A percentile compares a stretch with the other conserved stretches of the same genome.
phyloP scores from a whole-genome alignment of 306 rosid species.

The Glycyrrhiza uralensis region DNA sequence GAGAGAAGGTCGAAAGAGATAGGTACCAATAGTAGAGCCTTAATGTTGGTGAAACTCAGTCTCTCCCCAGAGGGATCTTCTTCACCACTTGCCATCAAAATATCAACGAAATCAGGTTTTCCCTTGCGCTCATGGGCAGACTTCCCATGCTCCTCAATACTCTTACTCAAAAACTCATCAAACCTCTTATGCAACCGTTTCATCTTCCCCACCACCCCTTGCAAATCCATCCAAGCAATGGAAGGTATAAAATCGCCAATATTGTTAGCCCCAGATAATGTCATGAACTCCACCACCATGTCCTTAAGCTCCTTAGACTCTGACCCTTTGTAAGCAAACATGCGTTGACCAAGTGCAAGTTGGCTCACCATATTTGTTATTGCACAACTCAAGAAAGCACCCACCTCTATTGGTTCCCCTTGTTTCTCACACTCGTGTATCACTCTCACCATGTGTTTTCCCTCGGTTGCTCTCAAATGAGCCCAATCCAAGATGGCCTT shows the following conservation, averaged over 20 bases:
- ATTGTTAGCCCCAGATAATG: conserved; percentile 26
- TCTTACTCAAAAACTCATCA: conserved; percentile 20
- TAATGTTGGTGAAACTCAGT: conserved; percentile 24
- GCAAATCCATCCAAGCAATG: conserved; percentile 35
- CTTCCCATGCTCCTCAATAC: conserved; percentile 27
- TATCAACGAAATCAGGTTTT: conserved; percentile 30
- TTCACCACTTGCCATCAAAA: conserved; percentile 1
- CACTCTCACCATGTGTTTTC: conserved; percentile 12
- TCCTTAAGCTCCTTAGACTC: conserved; percentile 39
- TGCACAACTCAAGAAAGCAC: conserved; percentile 26
- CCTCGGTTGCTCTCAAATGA: conserved; percentile 20
- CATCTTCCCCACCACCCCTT: conserved; percentile 37
- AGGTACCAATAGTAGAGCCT: conserved; percentile 28
- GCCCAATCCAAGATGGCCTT: conserved; percentile 34
- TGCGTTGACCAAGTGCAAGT: conserved; percentile 6
- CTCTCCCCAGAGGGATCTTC: not conserved
- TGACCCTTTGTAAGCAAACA: conserved; percentile 19
- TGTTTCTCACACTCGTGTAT: not conserved
- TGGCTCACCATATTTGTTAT: conserved; percentile 38
- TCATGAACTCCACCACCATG: conserved; percentile 45
- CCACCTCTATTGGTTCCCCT: not conserved
- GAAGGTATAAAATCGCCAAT: conserved; percentile 39
- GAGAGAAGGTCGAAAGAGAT: too few relatives aligned
- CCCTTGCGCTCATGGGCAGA: conserved; percentile 8
- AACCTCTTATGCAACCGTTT: conserved; percentile 33